Evolutionary conservation across 768 basidiomycete species (phyloP).

Genomic region (Mycena albidolilacea): DNA sequence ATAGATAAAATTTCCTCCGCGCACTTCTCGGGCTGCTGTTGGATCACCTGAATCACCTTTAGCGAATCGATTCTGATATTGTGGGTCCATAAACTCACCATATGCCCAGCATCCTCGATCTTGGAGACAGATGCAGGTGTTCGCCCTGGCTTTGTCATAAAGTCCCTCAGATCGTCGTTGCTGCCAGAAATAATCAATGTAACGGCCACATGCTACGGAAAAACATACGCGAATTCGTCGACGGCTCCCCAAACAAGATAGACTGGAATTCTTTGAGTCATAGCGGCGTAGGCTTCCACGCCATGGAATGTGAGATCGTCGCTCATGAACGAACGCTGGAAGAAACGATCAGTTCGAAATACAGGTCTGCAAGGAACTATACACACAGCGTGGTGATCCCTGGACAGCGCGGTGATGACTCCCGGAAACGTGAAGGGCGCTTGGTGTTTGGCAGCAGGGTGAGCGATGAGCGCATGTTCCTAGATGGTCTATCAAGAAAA

Average conservation of each 20-base stretch:
- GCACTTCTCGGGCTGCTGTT: neutral
- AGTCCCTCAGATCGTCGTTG: constrained; percentile 17
- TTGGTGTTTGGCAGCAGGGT: constrained; percentile 11
- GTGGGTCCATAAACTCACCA: neutral
- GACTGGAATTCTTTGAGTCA: constrained; percentile 15
- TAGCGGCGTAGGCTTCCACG: neutral
- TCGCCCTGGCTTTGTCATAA: constrained; percentile 17
- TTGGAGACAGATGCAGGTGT: constrained; percentile 23
- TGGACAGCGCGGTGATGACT: constrained; percentile 13
- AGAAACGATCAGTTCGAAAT: neutral
- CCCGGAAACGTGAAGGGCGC: constrained; percentile 24
- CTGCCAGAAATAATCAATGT: neutral
- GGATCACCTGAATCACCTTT: neutral
- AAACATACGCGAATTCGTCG: constrained; percentile 25
- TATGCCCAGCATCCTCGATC: constrained; percentile 22
- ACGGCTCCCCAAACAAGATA: constrained; percentile 23
- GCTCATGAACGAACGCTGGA: constrained; percentile 16
- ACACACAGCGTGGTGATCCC: constrained; percentile 22
- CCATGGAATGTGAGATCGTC: constrained; percentile 3
- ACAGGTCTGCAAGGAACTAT: neutral
- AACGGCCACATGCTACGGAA: neutral
- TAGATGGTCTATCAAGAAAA: neutral
- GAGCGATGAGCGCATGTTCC: constrained; percentile 21
- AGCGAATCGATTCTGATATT: neutral
- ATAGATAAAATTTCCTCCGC: neutral